phyloP scores from a whole-genome alignment of 306 rosid genomes.

The Hippophae tibetana region DNA sequence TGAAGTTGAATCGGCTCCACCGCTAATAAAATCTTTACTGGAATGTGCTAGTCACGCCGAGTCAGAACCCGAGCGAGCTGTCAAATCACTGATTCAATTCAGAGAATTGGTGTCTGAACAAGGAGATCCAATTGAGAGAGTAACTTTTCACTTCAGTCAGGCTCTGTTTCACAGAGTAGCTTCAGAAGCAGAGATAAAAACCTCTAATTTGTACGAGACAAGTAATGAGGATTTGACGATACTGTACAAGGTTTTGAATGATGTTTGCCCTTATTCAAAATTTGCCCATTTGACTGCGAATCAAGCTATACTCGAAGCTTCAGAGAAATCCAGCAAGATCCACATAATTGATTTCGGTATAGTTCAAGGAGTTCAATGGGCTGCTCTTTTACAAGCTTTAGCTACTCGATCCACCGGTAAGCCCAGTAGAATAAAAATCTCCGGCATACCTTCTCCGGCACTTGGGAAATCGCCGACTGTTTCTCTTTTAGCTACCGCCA shows the following conservation, averaged over 20 bases:
- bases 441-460: constrained; percentile 78
- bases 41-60: constrained; percentile 52
- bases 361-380: constrained; percentile 93
- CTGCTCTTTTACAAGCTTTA: constrained; percentile 78
- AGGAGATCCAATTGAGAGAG: constrained; percentile 75
- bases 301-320: constrained; percentile 85
- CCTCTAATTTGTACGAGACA: constrained; percentile 13
- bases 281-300: constrained; percentile 92
- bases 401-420: constrained; percentile 84
- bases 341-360: constrained; percentile 92
- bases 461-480: constrained; percentile 48
- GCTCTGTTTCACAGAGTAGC: constrained; percentile 44
- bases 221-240: constrained; percentile 56
- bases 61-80: constrained; percentile 53
- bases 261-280: constrained; percentile 89
- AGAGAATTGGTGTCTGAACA: constrained; percentile 49
- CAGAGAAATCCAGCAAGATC: constrained; percentile 48
- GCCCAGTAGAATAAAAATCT: constrained; percentile 53
- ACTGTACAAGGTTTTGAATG: constrained; percentile 73
- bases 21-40: constrained; percentile 49
- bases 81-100: constrained; percentile 41
- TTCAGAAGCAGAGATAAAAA: constrained; percentile 12
- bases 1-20: constrained; percentile 45
- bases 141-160: constrained; percentile 52
- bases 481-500: constrained; percentile 68